These are phyloP conservation scores for Coniochaeta sp. DNA, from an alignment of 2,329 filamentous ascomycete species.

Conservation along the genomic window DNA sequence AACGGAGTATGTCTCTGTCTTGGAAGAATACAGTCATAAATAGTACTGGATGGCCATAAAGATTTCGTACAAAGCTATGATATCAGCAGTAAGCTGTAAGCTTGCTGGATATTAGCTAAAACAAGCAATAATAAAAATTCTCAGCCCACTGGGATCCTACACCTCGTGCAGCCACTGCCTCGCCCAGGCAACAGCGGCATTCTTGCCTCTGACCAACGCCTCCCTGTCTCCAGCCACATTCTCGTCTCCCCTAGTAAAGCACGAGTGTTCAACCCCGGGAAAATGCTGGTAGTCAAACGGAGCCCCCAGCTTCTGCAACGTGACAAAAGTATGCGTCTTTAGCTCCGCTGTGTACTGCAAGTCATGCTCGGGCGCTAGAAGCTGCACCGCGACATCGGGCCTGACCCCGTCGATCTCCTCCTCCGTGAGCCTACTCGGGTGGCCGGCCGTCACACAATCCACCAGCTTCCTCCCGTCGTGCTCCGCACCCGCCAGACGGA, in stretches of 20 bases:
- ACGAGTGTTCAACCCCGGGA: conserved; percentile 39
- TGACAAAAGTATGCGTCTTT: conserved; percentile 32
- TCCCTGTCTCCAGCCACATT: conserved; percentile 28
- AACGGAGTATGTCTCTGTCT: too few species aligned
- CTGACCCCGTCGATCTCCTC: conserved; percentile 34
- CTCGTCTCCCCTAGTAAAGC: conserved; percentile 31
- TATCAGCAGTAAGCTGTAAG: too few species aligned
- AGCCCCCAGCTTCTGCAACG: conserved; percentile 27
- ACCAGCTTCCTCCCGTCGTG: conserved; percentile 27
- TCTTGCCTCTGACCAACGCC: conserved; percentile 39
- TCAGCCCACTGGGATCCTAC: too few species aligned
- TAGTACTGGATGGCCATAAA: too few species aligned
- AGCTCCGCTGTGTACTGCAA: conserved; percentile 31
- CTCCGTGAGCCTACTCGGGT: conserved; percentile 34
- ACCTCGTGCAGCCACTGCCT: conserved; percentile 14
- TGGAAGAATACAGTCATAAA: too few species aligned
- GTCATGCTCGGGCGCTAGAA: conserved; percentile 42
- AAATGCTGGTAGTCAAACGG: conserved; percentile 44
- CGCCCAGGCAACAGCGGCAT: conserved; percentile 37
- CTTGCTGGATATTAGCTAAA: too few species aligned
- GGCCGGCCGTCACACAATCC: conserved; percentile 35
- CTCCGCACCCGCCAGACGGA: conserved; percentile 30
- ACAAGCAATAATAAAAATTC: too few species aligned
- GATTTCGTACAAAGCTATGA: too few species aligned
- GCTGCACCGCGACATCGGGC: conserved; percentile 36